Percentiles rank a stretch among this genome's conserved stretches.
These are phyloP conservation scores for Pachysolen tannophilus DNA, from an alignment of 805 yeast genomes.

Conservation along the genomic window DNA sequence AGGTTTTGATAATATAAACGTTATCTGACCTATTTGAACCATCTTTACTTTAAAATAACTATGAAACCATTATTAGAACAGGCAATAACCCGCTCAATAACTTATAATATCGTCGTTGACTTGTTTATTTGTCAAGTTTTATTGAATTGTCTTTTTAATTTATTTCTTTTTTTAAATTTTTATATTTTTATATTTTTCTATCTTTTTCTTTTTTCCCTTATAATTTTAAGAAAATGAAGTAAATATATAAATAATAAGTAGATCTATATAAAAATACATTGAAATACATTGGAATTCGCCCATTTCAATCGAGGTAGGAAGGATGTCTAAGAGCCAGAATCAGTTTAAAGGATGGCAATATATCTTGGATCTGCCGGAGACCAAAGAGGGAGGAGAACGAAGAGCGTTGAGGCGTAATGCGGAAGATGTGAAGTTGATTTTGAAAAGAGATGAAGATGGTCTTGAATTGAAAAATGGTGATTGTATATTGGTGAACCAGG, in stretches of 20 bases:
- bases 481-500: constrained; percentile 33
- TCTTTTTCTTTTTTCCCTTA: not conserved
- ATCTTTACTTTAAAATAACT: too few species aligned
- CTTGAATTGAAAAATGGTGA: constrained; percentile 46
- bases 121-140: too few species aligned
- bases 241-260: too few species aligned
- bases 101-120: too few species aligned
- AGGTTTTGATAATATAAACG: constrained; percentile 13
- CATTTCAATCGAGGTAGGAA: not conserved
- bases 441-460: constrained; percentile 38
- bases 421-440: constrained; percentile 13
- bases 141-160: too few species aligned
- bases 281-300: not conserved
- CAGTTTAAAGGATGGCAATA: constrained; percentile 30
- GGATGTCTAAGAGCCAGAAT: constrained; percentile 19
- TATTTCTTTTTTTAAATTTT: not conserved
- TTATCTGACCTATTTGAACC: too few species aligned
- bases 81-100: too few species aligned
- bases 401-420: not conserved
- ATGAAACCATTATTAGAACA: too few species aligned
- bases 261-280: not conserved
- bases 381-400: too few species aligned
- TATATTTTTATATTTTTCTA: not conserved
- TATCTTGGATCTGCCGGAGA: constrained; percentile 11
- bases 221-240: not conserved